phyloP scores from a whole-genome alignment of 345 rosid genomes.

The Gossypium stocksii region DNA sequence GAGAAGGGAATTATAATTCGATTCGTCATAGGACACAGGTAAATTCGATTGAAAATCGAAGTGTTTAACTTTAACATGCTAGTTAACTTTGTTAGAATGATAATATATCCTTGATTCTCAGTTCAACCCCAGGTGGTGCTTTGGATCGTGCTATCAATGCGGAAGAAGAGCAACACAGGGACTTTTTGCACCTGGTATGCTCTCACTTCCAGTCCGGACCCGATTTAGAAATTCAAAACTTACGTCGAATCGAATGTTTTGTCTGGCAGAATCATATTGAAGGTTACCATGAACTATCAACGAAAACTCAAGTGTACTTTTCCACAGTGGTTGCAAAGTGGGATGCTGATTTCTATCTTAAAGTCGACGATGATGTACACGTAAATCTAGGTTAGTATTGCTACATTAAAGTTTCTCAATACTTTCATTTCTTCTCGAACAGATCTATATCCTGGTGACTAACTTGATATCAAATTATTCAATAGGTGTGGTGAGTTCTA shows the following conservation, averaged over 20 bases:
- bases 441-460: not conserved
- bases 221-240: not conserved
- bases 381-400: conserved; percentile 81
- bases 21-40: conserved; percentile 68
- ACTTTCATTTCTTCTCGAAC: not conserved
- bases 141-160: conserved; percentile 63
- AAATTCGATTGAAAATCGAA: not conserved
- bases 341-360: conserved; percentile 83
- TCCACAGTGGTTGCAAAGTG: conserved; percentile 61
- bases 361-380: conserved; percentile 78
- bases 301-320: conserved; percentile 66
- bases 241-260: not conserved
- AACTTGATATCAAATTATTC: conserved; percentile 19
- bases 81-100: not conserved
- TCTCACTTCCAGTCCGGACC: not conserved
- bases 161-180: conserved; percentile 66
- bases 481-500: conserved; percentile 72
- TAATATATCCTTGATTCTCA: conserved; percentile 27
- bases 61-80: not conserved
- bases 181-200: conserved; percentile 65
- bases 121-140: conserved; percentile 62
- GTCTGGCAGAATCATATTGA: conserved; percentile 68
- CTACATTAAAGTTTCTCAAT: not conserved
- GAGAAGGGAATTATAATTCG: conserved; percentile 69
- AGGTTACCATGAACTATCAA: conserved; percentile 69